phyloP scores from a whole-genome alignment of 768 basidiomycete genomes.

The Gyrodon lividus region DNA sequence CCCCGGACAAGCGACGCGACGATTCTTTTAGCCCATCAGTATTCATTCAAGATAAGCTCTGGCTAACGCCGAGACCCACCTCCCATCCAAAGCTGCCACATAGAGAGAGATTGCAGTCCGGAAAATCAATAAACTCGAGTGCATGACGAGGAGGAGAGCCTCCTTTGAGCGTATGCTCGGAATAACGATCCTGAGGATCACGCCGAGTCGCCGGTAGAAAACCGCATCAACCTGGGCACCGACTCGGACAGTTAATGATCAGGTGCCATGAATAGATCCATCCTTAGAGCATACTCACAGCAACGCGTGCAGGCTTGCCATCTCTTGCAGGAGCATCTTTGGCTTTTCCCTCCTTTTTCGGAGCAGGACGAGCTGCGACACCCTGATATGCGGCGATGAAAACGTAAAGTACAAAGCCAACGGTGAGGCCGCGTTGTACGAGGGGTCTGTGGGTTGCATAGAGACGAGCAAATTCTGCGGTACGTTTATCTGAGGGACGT shows the following conservation, averaged over 20 bases:
- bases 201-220: constrained; percentile 79
- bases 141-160: constrained; percentile 81
- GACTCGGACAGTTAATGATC: not conserved
- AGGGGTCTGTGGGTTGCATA: constrained; percentile 68
- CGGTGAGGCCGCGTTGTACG: constrained; percentile 70
- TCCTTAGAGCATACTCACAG: constrained; percentile 44
- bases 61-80: constrained; percentile 43
- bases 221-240: constrained; percentile 75
- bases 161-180: constrained; percentile 85
- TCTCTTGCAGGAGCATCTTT: constrained; percentile 26
- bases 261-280: not conserved
- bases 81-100: constrained; percentile 91
- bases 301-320: constrained; percentile 59
- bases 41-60: constrained; percentile 1
- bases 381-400: constrained; percentile 61
- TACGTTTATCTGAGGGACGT: constrained; percentile 33
- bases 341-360: constrained; percentile 13
- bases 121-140: constrained; percentile 85
- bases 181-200: constrained; percentile 83
- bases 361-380: constrained; percentile 45
- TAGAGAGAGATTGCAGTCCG: constrained; percentile 92
- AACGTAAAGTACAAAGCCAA: constrained; percentile 69
- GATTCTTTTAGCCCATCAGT: constrained; percentile 53
- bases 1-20: constrained; percentile 93
- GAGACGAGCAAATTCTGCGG: constrained; percentile 44